Percentiles rank a stretch among this genome's conserved stretches.
phyloP scores from a whole-genome alignment of 176 grass and related monocot species.

The Carex littledalei region DNA sequence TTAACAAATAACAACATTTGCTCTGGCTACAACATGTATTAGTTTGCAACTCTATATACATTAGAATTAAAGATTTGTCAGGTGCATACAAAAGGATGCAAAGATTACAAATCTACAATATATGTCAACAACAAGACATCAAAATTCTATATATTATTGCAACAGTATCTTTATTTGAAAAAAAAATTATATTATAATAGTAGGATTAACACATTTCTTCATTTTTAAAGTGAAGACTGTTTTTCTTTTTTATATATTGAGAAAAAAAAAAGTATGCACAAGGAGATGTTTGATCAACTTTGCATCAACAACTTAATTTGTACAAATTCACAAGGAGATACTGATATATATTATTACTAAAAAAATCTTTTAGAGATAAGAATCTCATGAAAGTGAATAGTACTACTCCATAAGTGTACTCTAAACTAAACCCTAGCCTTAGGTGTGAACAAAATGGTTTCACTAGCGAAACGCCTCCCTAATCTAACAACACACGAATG shows the following conservation, averaged over 20 bases:
- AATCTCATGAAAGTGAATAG: not conserved
- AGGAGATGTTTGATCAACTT: not conserved
- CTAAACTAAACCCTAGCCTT: not conserved
- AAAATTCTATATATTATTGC: not conserved
- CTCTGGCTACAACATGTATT: not conserved
- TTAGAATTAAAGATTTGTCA: not conserved
- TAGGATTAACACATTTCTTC: not conserved
- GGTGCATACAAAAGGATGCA: not conserved
- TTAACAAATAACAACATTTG: not conserved
- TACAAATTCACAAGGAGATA: not conserved
- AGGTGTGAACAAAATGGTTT: conserved; percentile 8
- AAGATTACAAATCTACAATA: not conserved
- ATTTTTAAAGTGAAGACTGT: not conserved
- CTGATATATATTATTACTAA: not conserved
- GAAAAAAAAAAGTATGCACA: not conserved
- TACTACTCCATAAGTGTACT: not conserved
- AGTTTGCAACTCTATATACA: not conserved
- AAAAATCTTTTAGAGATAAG: not conserved
- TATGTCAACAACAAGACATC: not conserved
- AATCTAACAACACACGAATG: not conserved
- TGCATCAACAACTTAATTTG: not conserved
- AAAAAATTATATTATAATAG: too few relatives aligned
- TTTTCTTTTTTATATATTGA: not conserved
- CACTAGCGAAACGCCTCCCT: not conserved
- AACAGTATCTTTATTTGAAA: too few relatives aligned